Evolutionary conservation across 192 early-diverging fungal genomes (phyloP), one percentile per base, ranked within the genome.

Genomic region (Phycomyces blakesleeanus): DNA sequence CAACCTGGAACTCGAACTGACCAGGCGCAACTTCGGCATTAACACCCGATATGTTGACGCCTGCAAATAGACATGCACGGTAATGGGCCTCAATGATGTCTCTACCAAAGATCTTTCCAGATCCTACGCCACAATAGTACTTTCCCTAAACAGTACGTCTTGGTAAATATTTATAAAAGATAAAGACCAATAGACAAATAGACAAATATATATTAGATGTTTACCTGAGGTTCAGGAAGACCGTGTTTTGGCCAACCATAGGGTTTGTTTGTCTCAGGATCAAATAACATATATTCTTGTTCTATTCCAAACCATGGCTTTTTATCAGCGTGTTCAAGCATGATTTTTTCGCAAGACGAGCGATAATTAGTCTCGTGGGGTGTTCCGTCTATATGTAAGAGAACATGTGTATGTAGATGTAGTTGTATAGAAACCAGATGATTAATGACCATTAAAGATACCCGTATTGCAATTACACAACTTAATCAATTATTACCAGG

Each of bases 71-170:
- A 66, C 81, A 83, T 21, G 81, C 81, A 59, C 75, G 72, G 54
- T 79, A 83, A 62, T 83, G 81, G 40, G 81, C 81, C 52, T 83
- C 81, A 24, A 83, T 78, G 56, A 83, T 68, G 57, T 83, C 81
- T 64, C 81, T 75, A 16, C 81, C 81, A 61, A 75, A 83, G 52
- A 80, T 72, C 49, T 75, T 75, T 51, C 65, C 66, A 37, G 81
- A 71, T 51, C 81, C 81, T 14, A 83, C 81, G 59, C 73, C 81
- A 63, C 81, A 83, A 57, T 83, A 83, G 56, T 83, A 83, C 53
- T 76, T 76, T 27, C 81, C 80, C 49, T 61, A 27, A 4, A 16
- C 14, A 42, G 41, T 39, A 56, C 5, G 26, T 42, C 20, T 14
- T 15, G 18, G 8, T 39, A 22, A 41, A 42, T 24, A 26, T 12